Evolutionary conservation across 305 asterid species (phyloP).

Genomic region (Fraxinus baroniana): DNA sequence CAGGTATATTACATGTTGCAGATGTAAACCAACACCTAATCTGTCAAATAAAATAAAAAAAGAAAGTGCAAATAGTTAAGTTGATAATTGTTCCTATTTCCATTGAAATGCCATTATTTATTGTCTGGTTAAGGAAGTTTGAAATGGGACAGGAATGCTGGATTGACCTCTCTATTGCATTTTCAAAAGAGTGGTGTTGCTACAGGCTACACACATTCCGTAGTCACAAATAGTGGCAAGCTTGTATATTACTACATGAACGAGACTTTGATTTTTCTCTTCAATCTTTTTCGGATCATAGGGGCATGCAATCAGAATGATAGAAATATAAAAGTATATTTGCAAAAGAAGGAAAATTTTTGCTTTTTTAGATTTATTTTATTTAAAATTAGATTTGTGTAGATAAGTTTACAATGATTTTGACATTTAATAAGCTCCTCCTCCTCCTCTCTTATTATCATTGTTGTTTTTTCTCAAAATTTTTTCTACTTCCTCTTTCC

Average conservation of each 20-base stretch:
- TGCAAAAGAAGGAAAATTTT: neutral
- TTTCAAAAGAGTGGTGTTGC: neutral
- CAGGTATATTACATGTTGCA: slow-evolving; percentile 48
- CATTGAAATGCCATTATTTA: neutral
- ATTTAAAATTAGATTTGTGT: neutral
- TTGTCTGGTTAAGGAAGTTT: neutral
- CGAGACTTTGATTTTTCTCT: neutral
- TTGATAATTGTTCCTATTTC: slow-evolving; percentile 7
- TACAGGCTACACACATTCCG: neutral
- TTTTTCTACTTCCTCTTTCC: neutral
- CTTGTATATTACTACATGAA: neutral
- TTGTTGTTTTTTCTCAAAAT: neutral
- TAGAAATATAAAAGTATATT: neutral
- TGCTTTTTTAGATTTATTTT: neutral
- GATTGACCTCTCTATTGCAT: neutral
- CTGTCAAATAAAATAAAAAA: neutral
- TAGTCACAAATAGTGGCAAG: neutral
- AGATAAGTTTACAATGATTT: neutral
- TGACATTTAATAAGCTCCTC: neutral
- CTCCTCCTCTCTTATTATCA: neutral
- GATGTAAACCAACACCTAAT: slow-evolving; percentile 12
- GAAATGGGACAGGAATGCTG: neutral
- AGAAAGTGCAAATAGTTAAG: neutral
- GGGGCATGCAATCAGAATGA: neutral
- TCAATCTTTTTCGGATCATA: neutral